Percentiles rank a stretch among this genome's conserved stretches.
These are phyloP conservation scores for Zygosaccharomyces rouxii DNA, from an alignment of 805 yeast genomes.

Conservation along the genomic window DNA sequence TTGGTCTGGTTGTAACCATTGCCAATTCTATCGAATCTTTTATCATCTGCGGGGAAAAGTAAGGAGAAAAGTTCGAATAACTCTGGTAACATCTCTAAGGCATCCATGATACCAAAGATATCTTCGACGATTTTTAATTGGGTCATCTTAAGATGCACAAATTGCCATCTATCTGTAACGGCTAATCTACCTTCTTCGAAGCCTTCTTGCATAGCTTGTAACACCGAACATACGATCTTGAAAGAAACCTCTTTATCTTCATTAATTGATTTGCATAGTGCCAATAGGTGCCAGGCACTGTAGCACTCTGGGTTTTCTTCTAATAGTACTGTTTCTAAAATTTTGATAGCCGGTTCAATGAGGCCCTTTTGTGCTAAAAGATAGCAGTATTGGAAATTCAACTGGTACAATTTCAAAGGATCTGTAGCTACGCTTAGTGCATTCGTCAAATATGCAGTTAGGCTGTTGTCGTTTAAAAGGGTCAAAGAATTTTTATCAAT, in stretches of 20 bases:
- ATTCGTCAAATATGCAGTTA: slow-evolving; percentile 23
- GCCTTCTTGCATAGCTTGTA: slow-evolving; percentile 41
- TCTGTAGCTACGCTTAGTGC: slow-evolving; percentile 23
- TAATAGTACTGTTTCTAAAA: slow-evolving; percentile 45
- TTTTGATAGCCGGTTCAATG: slow-evolving; percentile 41
- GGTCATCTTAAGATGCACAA: slow-evolving; percentile 68
- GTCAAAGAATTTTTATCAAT: slow-evolving; percentile 17
- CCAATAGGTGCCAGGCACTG: slow-evolving; percentile 63
- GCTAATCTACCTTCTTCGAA: slow-evolving; percentile 14
- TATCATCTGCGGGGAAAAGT: slow-evolving; percentile 37
- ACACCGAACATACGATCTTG: slow-evolving; percentile 51
- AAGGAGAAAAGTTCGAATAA: slow-evolving; percentile 55
- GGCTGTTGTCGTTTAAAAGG: slow-evolving; percentile 14
- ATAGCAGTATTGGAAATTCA: slow-evolving; percentile 45
- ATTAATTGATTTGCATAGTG: slow-evolving; percentile 56
- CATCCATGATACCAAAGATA: slow-evolving; percentile 51
- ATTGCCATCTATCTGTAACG: slow-evolving; percentile 40
- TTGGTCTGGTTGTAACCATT: slow-evolving; percentile 18
- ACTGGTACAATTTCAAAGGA: slow-evolving; percentile 7
- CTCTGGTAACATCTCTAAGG: slow-evolving; percentile 62
- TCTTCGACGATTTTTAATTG: slow-evolving; percentile 67
- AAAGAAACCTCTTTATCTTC: slow-evolving; percentile 55
- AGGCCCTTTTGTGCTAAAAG: slow-evolving; percentile 43
- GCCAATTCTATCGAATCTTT: slow-evolving; percentile 13
- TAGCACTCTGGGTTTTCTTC: slow-evolving; percentile 51